Base-by-base conservation (phyloP, 371 early-diverging fungal genomes). In the Syncephalis plumigaleata region DNA sequence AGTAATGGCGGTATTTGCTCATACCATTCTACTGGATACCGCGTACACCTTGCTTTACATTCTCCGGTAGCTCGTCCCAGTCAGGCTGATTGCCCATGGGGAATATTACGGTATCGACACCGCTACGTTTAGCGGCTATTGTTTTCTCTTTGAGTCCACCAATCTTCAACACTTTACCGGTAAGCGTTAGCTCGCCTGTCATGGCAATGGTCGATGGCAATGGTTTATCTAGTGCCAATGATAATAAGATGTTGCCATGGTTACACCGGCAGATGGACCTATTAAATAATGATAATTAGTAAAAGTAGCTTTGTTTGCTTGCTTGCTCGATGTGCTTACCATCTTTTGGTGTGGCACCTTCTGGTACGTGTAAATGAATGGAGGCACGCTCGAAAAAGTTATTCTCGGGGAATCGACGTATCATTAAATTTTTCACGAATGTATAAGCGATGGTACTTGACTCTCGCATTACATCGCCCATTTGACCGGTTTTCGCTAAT, bases 401-500 rank as follows among this genome's bases (percentile, higher is more conserved):
- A 66, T 89, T 91, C 39, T 77, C 72, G 4, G 90, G 88, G 65
- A 75, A 77, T 2, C 61, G 61, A 11, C 68, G 66, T 17, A 76
- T 77, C 56, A 93, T 48, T 42, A 86, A 58, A 22, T 86, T 73
- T 55, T 85, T 84, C 16, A 90, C 84, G 65, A 68, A 93, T 0
- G 94, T 93, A 64, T 93, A 91, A 0, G 98, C 93, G 49, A 97
- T 89, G 16, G 77, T 80, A 5, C 87, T 71, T n/a, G 86, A 85
- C 61, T 97, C 98, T 66, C 95, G 92, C 96, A 97, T 97, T 21
- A 97, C 96, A 60, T 93, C 91, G 31, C 96, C 96, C 51, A 97
- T 68, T 57, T 97, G 93, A 18, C 96, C 98, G 1, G 98, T 94
- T 48, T 71, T 75, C 40, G 71, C 64, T 36, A 87, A 71, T 22